A percentile compares a stretch with the other conserved stretches of the same genome.
phyloP scores from a whole-genome alignment of 2,329 filamentous ascomycete genomes.

The Aspergillus ustus region DNA sequence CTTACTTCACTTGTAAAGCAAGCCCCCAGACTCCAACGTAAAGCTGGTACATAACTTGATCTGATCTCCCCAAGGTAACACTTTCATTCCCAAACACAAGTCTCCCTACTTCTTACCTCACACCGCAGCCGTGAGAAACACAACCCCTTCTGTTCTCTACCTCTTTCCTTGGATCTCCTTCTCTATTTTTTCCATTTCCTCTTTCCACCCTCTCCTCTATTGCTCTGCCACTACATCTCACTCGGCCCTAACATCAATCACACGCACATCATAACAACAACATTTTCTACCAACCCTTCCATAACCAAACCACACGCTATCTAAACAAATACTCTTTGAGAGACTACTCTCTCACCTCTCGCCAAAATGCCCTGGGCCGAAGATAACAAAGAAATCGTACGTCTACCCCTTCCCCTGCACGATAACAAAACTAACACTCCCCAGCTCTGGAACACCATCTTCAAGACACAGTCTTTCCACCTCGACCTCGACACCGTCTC shows the following conservation, averaged over 20 bases:
- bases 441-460: constrained; percentile 24
- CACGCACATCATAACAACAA: not conserved
- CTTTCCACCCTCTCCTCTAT: not conserved
- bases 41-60: not conserved
- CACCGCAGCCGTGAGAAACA: not conserved
- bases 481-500: constrained; percentile 18
- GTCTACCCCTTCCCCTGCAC: not conserved
- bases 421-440: not conserved
- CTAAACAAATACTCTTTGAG: not conserved
- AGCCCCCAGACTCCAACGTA: not conserved
- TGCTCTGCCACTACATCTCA: not conserved
- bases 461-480: constrained; percentile 19
- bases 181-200: not conserved
- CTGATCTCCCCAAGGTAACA: not conserved
- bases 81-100: not conserved
- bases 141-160: not conserved
- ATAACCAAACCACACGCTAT: not conserved
- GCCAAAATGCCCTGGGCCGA: constrained; percentile 14
- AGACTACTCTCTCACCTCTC: not conserved
- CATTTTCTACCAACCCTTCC: not conserved
- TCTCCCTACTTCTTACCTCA: not conserved
- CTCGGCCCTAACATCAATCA: not conserved
- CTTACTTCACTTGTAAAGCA: not conserved
- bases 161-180: not conserved
- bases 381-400: constrained; percentile 13